Conservation (phyloP, 805 yeast species). For the Kregervanrija fluxuum region DNA sequence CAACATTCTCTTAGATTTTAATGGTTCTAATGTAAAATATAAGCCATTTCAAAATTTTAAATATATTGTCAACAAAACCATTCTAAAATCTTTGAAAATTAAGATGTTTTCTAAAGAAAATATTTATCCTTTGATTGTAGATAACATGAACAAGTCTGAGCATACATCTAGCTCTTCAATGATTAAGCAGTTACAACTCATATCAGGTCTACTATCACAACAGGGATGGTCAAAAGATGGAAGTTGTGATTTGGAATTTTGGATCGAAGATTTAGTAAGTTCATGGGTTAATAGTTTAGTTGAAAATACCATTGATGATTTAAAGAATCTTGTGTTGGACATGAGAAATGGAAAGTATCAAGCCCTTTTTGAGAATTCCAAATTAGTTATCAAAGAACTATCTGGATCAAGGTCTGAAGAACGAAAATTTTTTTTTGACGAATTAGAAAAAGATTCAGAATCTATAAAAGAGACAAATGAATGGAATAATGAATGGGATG, state of each 20-base stretch:
- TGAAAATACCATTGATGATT: constrained; percentile 19
- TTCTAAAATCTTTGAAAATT: constrained; percentile 15
- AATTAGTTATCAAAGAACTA: constrained; percentile 1
- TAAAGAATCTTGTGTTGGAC: constrained; percentile 18
- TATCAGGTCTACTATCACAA: constrained; percentile 19
- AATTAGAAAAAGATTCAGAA: background rate
- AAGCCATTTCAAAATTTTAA: constrained; percentile 14
- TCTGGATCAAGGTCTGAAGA: background rate
- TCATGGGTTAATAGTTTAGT: constrained; percentile 23
- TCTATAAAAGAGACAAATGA: constrained; percentile 2
- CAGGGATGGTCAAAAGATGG: constrained; percentile 25
- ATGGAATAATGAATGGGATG: constrained; percentile 9
- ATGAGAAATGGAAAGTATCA: constrained; percentile 8
- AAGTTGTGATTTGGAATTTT: constrained; percentile 26
- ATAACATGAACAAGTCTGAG: constrained; percentile 13
- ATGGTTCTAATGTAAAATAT: constrained; percentile 2
- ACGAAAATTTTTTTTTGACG: background rate
- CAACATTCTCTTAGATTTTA: constrained; percentile 13
- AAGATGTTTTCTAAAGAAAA: constrained; percentile 18
- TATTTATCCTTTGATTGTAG: constrained; percentile 21
- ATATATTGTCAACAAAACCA: constrained; percentile 12
- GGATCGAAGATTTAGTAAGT: constrained; percentile 25
- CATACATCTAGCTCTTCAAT: background rate
- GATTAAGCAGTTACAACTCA: constrained; percentile 9
- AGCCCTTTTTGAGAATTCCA: constrained; percentile 4